Evolutionary conservation across 2,329 filamentous ascomycete species (phyloP).

Genomic region (Alternaria rosae): DNA sequence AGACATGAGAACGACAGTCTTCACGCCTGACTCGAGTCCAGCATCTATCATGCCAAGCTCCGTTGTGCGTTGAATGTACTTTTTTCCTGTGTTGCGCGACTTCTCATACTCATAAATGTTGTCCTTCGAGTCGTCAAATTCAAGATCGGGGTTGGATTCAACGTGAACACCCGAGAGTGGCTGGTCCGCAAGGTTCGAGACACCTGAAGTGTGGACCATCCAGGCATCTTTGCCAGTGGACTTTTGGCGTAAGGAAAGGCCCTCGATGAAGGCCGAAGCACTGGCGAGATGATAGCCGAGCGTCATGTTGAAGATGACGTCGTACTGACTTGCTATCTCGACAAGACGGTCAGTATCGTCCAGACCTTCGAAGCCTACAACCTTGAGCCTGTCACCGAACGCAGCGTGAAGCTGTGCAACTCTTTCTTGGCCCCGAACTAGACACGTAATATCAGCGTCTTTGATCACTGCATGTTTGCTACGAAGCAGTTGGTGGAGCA

Average conservation of each 20-base stretch:
- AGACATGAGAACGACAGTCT: constrained; percentile 2
- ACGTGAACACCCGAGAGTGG: constrained; percentile 1
- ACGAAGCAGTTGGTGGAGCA: not conserved
- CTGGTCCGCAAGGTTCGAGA: constrained; percentile 1
- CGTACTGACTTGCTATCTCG: constrained; percentile 5
- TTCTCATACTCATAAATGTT: constrained; percentile 1
- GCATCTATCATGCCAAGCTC: constrained; percentile 3
- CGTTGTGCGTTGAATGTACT: constrained; percentile 1
- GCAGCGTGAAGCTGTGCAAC: not conserved
- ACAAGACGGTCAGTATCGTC: not conserved
- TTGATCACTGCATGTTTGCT: not conserved
- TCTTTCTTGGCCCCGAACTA: not conserved
- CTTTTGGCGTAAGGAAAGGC: not conserved
- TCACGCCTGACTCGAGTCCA: not conserved
- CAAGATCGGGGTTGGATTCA: not conserved
- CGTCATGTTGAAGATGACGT: constrained; percentile 4
- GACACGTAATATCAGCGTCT: constrained; percentile 1
- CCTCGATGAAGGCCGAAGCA: not conserved
- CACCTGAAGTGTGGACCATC: constrained; percentile 6
- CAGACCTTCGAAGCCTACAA: not conserved
- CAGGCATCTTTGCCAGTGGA: constrained; percentile 1
- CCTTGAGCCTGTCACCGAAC: not conserved
- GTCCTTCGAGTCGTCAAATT: not conserved
- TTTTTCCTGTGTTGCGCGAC: not conserved
- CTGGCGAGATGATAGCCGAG: constrained; percentile 1